Percentiles rank a stretch among this genome's conserved stretches.
Conservation (phyloP, 768 basidiomycete genomes). For the Russula olivacea region DNA sequence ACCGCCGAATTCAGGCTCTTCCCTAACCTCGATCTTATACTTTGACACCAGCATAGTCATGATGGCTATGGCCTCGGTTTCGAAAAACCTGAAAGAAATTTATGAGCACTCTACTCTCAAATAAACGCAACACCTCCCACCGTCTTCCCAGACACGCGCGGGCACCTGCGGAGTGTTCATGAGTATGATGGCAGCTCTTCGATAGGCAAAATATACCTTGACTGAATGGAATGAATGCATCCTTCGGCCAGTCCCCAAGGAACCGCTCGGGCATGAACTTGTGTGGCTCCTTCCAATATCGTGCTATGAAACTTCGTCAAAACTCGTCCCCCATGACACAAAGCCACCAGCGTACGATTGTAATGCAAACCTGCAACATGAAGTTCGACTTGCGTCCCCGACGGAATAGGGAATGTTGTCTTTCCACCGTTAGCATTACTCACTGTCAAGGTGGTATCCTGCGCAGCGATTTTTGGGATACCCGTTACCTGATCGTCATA, state of each 20-base stretch:
- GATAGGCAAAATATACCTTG: constrained; percentile 12
- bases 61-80: constrained; percentile 44
- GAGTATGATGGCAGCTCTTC: background rate
- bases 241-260: constrained; percentile 31
- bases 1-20: constrained; percentile 41
- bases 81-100: constrained; percentile 37
- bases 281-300: constrained; percentile 51
- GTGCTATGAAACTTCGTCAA: constrained; percentile 33
- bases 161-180: background rate
- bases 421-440: constrained; percentile 36
- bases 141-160: constrained; percentile 27
- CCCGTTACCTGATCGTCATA: constrained; percentile 37
- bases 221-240: constrained; percentile 35
- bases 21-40: constrained; percentile 45
- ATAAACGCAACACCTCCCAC: background rate
- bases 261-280: constrained; percentile 39
- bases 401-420: constrained; percentile 39
- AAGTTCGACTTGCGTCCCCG: constrained; percentile 37
- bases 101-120: background rate
- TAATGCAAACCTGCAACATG: constrained; percentile 42
- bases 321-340: background rate
- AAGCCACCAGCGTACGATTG: constrained; percentile 37
- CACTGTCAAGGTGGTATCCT: constrained; percentile 40
- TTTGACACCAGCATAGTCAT: constrained; percentile 41
- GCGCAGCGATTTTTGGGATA: constrained; percentile 43